Conservation (phyloP, 352 stramenopile genomes). For the Albugo laibachii region DNA sequence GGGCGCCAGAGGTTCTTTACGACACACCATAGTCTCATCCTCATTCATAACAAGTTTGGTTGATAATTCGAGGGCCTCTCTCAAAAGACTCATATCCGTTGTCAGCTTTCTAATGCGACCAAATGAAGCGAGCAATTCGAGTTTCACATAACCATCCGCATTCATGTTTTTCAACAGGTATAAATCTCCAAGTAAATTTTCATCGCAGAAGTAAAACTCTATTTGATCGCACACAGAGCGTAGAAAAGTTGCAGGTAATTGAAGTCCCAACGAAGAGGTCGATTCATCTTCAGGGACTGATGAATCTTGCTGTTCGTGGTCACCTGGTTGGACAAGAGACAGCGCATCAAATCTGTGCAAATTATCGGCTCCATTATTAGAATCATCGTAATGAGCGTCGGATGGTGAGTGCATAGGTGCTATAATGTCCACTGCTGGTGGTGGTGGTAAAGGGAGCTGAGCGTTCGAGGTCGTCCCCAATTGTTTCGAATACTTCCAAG, state of each 20-base stretch:
- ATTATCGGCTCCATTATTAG: too few species aligned
- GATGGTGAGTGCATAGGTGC: too few species aligned
- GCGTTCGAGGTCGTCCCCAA: too few species aligned
- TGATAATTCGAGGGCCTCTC: constrained; percentile 63
- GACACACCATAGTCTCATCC: constrained; percentile 68
- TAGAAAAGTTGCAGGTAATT: constrained; percentile 60
- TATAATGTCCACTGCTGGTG: too few species aligned
- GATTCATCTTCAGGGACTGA: not conserved
- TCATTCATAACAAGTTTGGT: constrained; percentile 71
- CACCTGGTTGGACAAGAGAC: too few species aligned
- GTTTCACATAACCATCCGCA: constrained; percentile 70
- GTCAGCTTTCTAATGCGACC: constrained; percentile 75
- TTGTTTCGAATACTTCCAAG: too few species aligned
- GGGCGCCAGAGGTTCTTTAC: constrained; percentile 53
- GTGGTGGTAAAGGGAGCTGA: too few species aligned
- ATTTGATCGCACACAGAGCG: constrained; percentile 74
- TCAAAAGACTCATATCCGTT: constrained; percentile 62
- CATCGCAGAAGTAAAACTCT: constrained; percentile 79
- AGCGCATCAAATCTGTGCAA: too few species aligned
- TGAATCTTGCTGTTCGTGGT: too few species aligned
- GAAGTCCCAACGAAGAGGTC: not conserved
- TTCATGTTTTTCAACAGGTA: constrained; percentile 83
- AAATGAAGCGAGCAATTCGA: constrained; percentile 68
- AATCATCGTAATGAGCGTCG: too few species aligned
- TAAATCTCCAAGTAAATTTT: constrained; percentile 68